A percentile compares a stretch with the other conserved stretches of the same genome.
Evolutionary conservation across 2,329 filamentous ascomycete species (phyloP).

Genomic region (Colletotrichum sp.): DNA sequence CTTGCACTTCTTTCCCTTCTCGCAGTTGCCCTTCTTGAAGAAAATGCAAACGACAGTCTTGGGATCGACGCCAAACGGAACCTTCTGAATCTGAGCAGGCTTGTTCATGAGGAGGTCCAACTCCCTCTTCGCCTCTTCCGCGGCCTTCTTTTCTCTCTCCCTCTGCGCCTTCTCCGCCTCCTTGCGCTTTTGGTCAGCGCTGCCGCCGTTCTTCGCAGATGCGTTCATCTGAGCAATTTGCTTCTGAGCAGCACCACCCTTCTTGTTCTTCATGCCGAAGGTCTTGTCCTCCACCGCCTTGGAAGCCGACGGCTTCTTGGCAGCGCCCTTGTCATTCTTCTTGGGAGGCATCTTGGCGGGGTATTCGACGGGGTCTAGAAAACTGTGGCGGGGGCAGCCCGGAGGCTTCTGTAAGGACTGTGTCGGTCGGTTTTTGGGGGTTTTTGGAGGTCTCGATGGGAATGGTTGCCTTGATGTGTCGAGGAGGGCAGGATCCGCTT

Average conservation of each 20-base stretch:
- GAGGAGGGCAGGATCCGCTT: constrained; percentile 1
- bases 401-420: neutral
- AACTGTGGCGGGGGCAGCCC: neutral
- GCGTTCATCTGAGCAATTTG: constrained; percentile 84
- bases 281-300: constrained; percentile 91
- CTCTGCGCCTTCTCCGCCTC: constrained; percentile 69
- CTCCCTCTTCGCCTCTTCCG: constrained; percentile 84
- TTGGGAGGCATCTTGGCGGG: constrained; percentile 75
- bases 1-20: constrained; percentile 98
- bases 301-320: constrained; percentile 58
- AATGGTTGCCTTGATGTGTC: neutral
- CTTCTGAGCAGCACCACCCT: constrained; percentile 88
- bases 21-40: constrained; percentile 95
- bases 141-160: constrained; percentile 89
- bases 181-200: constrained; percentile 86
- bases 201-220: constrained; percentile 75
- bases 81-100: constrained; percentile 95
- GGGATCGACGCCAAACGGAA: constrained; percentile 95
- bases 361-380: constrained; percentile 15
- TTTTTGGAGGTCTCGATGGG: neutral
- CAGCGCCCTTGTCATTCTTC: constrained; percentile 51
- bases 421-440: neutral
- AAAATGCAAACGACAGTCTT: constrained; percentile 98
- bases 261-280: constrained; percentile 99
- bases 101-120: constrained; percentile 83